A percentile compares a stretch with the other conserved stretches of the same genome.
Conservation (phyloP, 2,329 filamentous ascomycete genomes). For the Paecilomyces variotii region DNA sequence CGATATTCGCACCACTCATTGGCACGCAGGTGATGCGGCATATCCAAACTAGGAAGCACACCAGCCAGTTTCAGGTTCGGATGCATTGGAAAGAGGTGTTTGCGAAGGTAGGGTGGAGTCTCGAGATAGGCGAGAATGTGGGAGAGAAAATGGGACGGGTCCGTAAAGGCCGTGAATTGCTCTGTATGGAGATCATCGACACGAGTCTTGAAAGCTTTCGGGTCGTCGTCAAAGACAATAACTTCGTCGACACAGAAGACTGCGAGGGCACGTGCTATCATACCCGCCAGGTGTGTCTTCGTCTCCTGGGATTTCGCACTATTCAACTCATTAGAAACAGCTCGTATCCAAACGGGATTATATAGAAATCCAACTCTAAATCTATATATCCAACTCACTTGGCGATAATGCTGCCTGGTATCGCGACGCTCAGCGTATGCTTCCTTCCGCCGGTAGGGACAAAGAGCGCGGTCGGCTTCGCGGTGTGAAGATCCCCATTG, state of each 20-base stretch:
- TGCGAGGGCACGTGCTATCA: slow-evolving; percentile 71
- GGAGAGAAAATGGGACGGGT: slow-evolving; percentile 71
- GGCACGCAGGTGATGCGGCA: slow-evolving; percentile 71
- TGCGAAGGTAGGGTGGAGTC: slow-evolving; percentile 73
- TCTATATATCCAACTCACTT: slow-evolving; percentile 45
- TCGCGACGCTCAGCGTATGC: slow-evolving; percentile 69
- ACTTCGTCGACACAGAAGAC: slow-evolving; percentile 82
- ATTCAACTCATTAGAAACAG: slow-evolving; percentile 4
- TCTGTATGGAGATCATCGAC: slow-evolving; percentile 39
- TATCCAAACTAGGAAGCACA: slow-evolving; percentile 67
- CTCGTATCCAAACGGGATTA: neutral
- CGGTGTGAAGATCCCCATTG: slow-evolving; percentile 31
- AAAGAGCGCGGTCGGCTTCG: slow-evolving; percentile 64
- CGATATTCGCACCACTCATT: slow-evolving; percentile 73
- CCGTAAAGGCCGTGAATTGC: slow-evolving; percentile 56
- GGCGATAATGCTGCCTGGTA: slow-evolving; percentile 69
- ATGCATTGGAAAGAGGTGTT: slow-evolving; percentile 67
- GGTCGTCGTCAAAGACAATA: slow-evolving; percentile 67
- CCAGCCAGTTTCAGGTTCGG: slow-evolving; percentile 68
- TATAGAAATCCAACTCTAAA: neutral
- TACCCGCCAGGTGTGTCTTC: slow-evolving; percentile 63
- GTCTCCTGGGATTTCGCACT: slow-evolving; percentile 67
- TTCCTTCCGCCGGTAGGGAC: slow-evolving; percentile 55
- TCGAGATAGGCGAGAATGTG: slow-evolving; percentile 77
- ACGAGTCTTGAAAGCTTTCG: slow-evolving; percentile 31